Evolutionary conservation across 441 rosid genomes (phyloP).

Genomic region (Euphorbia schlechtendalii): DNA sequence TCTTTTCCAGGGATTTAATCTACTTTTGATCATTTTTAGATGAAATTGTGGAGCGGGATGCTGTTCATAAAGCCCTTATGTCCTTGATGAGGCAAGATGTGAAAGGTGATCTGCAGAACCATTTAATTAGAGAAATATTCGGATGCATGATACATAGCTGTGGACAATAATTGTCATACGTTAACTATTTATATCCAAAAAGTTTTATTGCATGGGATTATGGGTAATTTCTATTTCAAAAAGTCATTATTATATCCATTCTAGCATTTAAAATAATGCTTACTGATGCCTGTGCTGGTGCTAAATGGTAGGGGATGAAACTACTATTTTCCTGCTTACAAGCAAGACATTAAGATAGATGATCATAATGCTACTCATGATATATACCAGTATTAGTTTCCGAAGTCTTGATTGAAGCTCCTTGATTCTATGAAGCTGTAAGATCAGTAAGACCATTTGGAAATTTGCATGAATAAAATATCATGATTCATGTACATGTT

Average conservation of each 20-base stretch:
- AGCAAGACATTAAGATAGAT: constrained; percentile 4
- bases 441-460: constrained; percentile 1
- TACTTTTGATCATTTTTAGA: constrained; percentile 35
- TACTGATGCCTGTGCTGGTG: background rate
- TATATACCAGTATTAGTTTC: background rate
- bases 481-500: background rate
- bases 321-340: background rate
- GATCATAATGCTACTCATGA: constrained; percentile 2
- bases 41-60: constrained; percentile 92
- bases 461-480: background rate
- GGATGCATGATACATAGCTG: background rate
- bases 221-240: background rate
- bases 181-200: background rate
- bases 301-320: background rate
- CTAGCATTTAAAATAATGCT: background rate
- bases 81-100: constrained; percentile 92
- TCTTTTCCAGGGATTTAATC: background rate
- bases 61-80: constrained; percentile 93
- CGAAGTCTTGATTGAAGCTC: constrained; percentile 5
- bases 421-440: background rate
- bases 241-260: background rate
- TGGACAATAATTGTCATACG: background rate
- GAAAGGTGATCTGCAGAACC: constrained; percentile 52
- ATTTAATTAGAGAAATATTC: background rate
- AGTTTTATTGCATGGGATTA: background rate